Base-by-base conservation (phyloP, 441 rosid genomes). In the Viola pubescens region DNA sequence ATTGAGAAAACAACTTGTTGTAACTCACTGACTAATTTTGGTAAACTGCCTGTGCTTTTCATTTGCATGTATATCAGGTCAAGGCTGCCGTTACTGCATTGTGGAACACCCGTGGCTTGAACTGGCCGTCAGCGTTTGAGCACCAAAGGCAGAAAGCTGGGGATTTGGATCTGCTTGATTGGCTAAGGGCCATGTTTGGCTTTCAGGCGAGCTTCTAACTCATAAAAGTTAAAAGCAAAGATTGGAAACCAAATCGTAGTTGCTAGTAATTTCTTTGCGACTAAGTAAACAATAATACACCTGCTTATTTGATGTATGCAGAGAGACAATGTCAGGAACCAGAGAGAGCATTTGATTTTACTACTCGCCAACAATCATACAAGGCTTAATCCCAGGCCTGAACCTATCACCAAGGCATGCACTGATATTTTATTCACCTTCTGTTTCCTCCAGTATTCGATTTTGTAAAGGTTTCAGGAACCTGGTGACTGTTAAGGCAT, bases 111-210 rank as follows among this genome's bases (percentile, higher is more conserved):
- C 89, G 87, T 46, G 90, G 96, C 69, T 70, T 94, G 77, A 85
- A 72, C 72, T 90, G 96, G 99, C 95, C 96, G 6, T 8, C 88
- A 16, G 72, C 79, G 63, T 86, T 86, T 73, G 96, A 86, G 75
- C 94, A 80, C 69, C 89, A 83, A 56, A 81, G 86, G 78, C 92
- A 84, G 74, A 90, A 84, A 80, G 68, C 87, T 5, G 91, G 95
- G 63, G 92, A 94, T 63, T 59, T 90, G 41, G 99, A 94, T 72
- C 81, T 94, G 77, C 90, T 94, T 37, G 99, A 94, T 73, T 94
- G 99, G 97, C 73, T 90, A 72, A 82, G 95, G 68, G 97, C 97
- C 40, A 86, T 90, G 97, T 94, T 90, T 66, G 96, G 99, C 54
- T 94, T 94, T 77, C 99, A 94, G 96, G 99, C 71, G 85, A 58